Base-by-base conservation (phyloP, 768 basidiomycete genomes). In the Phlebiopsis gigantea region DNA sequence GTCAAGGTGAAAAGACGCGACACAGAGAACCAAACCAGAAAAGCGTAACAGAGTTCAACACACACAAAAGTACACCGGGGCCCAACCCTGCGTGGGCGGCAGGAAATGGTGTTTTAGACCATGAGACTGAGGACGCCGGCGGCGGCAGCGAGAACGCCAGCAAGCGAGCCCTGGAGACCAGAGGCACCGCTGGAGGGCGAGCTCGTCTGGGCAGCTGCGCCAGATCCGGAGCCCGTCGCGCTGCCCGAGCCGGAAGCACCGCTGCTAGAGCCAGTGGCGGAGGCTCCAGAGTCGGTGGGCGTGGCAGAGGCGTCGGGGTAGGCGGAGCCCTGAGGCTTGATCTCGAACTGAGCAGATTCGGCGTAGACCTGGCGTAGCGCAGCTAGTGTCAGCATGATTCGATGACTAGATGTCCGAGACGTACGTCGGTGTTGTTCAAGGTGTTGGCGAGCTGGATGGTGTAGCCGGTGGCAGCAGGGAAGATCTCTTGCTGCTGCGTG, bases 241-340 rank as follows among this genome's bases (percentile, higher is more conserved):
- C 70, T 57, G 17, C 66, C 30, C 3, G 63, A 57, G 42, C 68
- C 57, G 21, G 67, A 59, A 45, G 42, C 46, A 10, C 68, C 41
- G 25, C 63, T 65, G 45, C 50, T 43, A 10, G 68, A 42, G 25
- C 63, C 65, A 4, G 69, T 34, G 17, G 62, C 55, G 30, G 69
- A 58, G 21, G 66, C 57, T 10, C 65, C 60, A 4, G 66, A 42
- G 25, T 60, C 62, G 4, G 72, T 61, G 21, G 71, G 65, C 17
- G 72, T 66, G 14, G 73, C 68, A 19, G 70, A 63, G 19, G 79
- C 56, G 3, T 68, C 46, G 9, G 84, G 82, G 63, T 82, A 88
- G 12, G 73, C 7, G 31, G 85, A 74, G 49, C 82, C 82, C 29
- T 71, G 58, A 5, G 83, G 65, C 66, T 83, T 81, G 68, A 90